Evolutionary conservation across 208 protist genomes (phyloP).

Genomic region (Leishmania major): DNA sequence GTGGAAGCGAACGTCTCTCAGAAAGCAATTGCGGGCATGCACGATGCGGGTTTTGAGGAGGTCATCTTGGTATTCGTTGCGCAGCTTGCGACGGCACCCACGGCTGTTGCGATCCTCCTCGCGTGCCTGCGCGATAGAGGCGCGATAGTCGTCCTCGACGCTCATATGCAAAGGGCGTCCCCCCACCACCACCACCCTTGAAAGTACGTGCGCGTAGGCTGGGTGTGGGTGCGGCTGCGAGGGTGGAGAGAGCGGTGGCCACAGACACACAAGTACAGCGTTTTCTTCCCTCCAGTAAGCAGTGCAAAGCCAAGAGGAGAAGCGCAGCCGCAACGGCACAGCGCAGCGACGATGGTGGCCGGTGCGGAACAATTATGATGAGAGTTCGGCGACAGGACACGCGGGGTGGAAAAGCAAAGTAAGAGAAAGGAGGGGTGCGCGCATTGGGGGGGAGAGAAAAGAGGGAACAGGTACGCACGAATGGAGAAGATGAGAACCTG

Average conservation of each 20-base stretch:
- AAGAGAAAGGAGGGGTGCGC: neutral
- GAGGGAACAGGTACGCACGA: neutral
- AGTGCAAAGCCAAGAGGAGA: neutral
- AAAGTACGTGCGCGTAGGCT: neutral
- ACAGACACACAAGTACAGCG: neutral
- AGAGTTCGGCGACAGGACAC: neutral
- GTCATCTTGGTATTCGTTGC: constrained; percentile 53
- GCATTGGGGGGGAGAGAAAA: neutral
- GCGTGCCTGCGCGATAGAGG: constrained; percentile 30
- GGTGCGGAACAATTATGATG: neutral
- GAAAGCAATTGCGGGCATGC: constrained; percentile 24
- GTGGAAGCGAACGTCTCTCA: constrained; percentile 31
- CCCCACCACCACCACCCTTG: neutral
- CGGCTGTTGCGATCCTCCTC: constrained; percentile 43
- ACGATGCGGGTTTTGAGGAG: constrained; percentile 20
- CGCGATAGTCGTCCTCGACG: constrained; percentile 39
- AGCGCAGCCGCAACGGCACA: neutral
- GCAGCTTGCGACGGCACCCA: constrained; percentile 34
- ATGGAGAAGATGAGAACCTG: neutral
- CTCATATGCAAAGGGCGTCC: constrained; percentile 24
- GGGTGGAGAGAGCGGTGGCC: neutral
- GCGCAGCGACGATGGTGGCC: neutral
- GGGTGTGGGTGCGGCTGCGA: neutral
- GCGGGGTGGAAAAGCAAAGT: neutral
- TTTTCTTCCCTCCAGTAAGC: neutral